Base-by-base conservation (phyloP, 2,329 filamentous ascomycete genomes). In the Claviceps cyperi region DNA sequence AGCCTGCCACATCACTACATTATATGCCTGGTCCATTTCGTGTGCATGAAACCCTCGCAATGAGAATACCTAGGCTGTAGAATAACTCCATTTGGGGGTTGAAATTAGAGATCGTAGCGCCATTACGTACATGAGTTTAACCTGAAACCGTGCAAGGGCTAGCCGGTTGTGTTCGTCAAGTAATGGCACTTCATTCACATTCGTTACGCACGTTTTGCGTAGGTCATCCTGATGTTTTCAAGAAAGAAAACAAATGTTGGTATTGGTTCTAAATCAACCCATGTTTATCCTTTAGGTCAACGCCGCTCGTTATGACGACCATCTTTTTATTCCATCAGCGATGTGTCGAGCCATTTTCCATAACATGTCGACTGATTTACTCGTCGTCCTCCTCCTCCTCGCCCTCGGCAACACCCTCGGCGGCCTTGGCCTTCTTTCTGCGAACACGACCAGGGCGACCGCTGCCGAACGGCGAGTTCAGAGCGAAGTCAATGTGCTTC, bases 401-500 rank as follows among this genome's bases (percentile, higher is more conserved):
- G 53, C 74, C 86, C 55, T 77, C 86, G 61, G 83, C 86, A 68
- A 80, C 84, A 72, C 83, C 84, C 77, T 94, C 88, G 56, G 89
- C 88, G 63, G 92, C 87, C 79, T 88, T 91, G 72, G 90, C 87
- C 90, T 97, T 98, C 92, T 97, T 98, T 82, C 92, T 94, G 75
- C 88, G 84, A 69, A 96, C 91, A 82, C 92, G 92, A 64, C 92
- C 92, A 66, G 89, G 88, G 65, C 92, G 90, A 69, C 92, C 92
- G 71, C 90, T 90, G 75, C 92, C 92, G 67, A 95, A 96, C 70
- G 92, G 91, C 69, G 91, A 97, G 75, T 84, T 94, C 60, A 98
- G 83, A 57, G 92, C 81, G 73, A 98, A 97, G 81, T 98, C 92
- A 67, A 98, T 97, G 85, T 98, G 92, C 87, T 98, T 98, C 84